Percentiles rank a stretch among this genome's conserved stretches.
Conservation (phyloP, 495 filamentous ascomycete species). For the Saxispiralis lemnorum region DNA sequence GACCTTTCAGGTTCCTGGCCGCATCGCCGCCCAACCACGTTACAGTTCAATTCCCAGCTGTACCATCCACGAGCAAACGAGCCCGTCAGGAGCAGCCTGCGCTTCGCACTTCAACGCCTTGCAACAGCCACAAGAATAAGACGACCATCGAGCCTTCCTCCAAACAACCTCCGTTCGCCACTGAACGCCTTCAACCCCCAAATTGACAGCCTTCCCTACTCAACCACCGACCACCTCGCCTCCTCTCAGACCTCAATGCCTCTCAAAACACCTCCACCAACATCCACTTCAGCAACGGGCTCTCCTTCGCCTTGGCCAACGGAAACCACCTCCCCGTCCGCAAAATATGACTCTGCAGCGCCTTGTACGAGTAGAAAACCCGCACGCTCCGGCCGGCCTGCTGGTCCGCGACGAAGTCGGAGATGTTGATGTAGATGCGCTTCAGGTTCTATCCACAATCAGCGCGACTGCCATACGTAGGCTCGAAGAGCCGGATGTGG, state of each 20-base stretch:
- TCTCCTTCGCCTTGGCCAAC: constrained; percentile 4
- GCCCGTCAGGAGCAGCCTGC: no score
- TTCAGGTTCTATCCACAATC: background rate
- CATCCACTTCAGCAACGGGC: constrained; percentile 6
- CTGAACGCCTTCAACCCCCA: no score
- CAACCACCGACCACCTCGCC: background rate
- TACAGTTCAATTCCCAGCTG: no score
- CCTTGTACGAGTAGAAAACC: background rate
- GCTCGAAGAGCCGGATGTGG: background rate
- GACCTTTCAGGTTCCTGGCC: no score
- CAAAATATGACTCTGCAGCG: constrained; percentile 2
- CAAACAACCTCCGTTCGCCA: no score
- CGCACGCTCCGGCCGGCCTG: background rate
- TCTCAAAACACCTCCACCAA: constrained; percentile 2
- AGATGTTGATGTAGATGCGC: constrained; percentile 7
- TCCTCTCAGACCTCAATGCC: background rate
- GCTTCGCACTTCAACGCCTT: no score
- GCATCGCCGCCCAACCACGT: no score
- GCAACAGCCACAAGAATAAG: no score
- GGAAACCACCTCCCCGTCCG: background rate
- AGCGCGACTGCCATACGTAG: background rate
- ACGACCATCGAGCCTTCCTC: no score
- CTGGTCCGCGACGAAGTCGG: constrained; percentile 5
- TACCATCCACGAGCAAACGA: no score
- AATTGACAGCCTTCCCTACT: no score